Evolutionary conservation across 2,329 filamentous ascomycete genomes (phyloP), one percentile per base, ranked within the genome.

Genomic region (Hysterium pulicare): DNA sequence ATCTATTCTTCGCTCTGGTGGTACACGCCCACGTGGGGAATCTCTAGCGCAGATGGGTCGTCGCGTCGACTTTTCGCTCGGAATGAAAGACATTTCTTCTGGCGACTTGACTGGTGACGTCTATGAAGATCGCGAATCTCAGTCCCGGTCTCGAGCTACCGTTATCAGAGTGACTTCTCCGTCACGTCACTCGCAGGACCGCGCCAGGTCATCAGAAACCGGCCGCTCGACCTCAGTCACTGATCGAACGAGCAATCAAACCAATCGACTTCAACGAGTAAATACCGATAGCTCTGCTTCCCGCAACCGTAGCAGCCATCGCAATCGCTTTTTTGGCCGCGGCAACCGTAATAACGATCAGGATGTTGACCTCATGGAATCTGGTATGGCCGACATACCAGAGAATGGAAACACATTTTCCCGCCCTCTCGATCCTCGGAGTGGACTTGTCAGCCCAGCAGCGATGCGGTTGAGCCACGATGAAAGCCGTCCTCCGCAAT

Each of bases 31-130:
- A 26, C 75, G 79, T 7, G 75, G 75, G 23, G 79, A 84, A 49
- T 79, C 80, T 0, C 65, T 81, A 7, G 72, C 77, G 1, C 69
- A 73, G 8, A 79, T 81, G 71, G 71, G 72, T 26, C 81, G 79
- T 41, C 79, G 82, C 21, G 82, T 86, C 22, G 84, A 87, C 58
- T 87, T 87, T 64, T 86, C 82, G 2, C 71, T 86, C 2, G 84
- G 84, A 22, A 84, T 85, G 76, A 74, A 71, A 24, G 74, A 77
- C 33, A 71, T 83, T 31, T 74, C 74, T 3, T 72, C 77, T 1
- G 72, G 71, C 23, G 81, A 84, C 49, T 68, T 81, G 33, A 75
- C 78, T 46, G 81, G 79, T 34, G 84, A 87, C 54, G 77, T 86
- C 1, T 83, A 81, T 56, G 79, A 82, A 43, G 79, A 82, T 54